Evolutionary conservation across 306 rosid species (phyloP), one percentile per base, ranked within the genome.

Genomic region (Astragalus membranaceus): DNA sequence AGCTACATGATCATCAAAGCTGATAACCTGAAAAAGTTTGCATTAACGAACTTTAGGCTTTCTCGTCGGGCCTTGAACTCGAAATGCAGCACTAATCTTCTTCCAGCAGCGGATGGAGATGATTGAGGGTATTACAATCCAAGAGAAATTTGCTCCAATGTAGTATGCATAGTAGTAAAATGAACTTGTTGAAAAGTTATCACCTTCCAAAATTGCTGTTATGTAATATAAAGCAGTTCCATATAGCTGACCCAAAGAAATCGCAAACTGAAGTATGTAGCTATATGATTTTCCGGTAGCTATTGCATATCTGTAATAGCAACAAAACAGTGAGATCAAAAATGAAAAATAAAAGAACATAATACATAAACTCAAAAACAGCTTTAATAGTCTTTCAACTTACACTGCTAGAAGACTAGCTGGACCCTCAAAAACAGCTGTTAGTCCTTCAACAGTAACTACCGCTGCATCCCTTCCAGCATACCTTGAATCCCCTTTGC

Each of bases 401-500:
- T 93, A 93, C 98, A 85, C 78, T 9, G 91, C 90, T 46, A 94
- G 76, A 68, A 94, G 87, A 79, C 91, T 46, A 73, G 96, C 96
- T 46, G 98, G 97, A 14, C 98, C 97, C 83, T 87, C 92, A 8
- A 90, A 60, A 73, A 84, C 95, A 5, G 88, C 76, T 7, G 97
- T 94, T 39, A 90, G 5, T 59, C 85, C 95, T 87, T 94, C 98
- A 36, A 94, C 79, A 46, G 89, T 59, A 64, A 90, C 95, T 8
- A 86, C 77, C 5, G 78, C 95, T 8, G 92, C 83, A 69, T 89
- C 92, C 75, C 96, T 83, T 20, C 75, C 89, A 8, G 75, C 97
- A 14, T 94, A 94, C 80, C 99, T 88, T 56, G 99, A 94, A 82
- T 94, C 97, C 11, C 97, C 99, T 82, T 91, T 90, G 89, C 98